Percentiles rank a stretch among this genome's conserved stretches.
phyloP scores from a whole-genome alignment of 1,139 yeast species.

The Spathaspora sp. region DNA sequence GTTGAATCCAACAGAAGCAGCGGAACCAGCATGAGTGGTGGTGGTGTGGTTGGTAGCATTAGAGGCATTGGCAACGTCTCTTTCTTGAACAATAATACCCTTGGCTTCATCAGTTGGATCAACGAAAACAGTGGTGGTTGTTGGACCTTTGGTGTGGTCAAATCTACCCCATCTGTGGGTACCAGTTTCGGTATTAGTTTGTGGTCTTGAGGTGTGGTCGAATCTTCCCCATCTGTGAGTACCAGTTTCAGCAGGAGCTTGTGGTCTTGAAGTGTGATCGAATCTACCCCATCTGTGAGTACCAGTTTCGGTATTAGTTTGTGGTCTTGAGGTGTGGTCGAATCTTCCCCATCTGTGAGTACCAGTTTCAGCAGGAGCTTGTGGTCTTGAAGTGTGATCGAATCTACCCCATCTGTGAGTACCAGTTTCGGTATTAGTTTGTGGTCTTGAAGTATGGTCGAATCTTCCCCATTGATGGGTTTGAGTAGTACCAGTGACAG shows the following conservation, averaged over 20 bases:
- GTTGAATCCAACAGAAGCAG: constrained; percentile 19
- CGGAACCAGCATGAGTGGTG: constrained; percentile 21
- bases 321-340: constrained; percentile 41
- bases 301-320: constrained; percentile 26
- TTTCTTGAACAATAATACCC: constrained; percentile 11
- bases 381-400: constrained; percentile 41
- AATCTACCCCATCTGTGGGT: constrained; percentile 48
- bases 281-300: constrained; percentile 47
- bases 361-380: constrained; percentile 31
- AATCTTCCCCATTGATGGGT: constrained; percentile 36
- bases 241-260: constrained; percentile 33
- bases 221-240: constrained; percentile 37
- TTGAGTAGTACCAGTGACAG: constrained; percentile 11
- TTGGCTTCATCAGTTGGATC: constrained; percentile 14
- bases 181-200: constrained; percentile 14
- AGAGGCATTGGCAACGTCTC: constrained; percentile 6
- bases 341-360: constrained; percentile 34
- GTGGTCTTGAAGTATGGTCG: constrained; percentile 41
- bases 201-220: constrained; percentile 40
- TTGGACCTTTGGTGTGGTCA: constrained; percentile 33
- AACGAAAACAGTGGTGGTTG: constrained; percentile 25
- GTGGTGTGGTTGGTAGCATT: constrained; percentile 15
- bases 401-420: constrained; percentile 47
- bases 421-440: constrained; percentile 26
- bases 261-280: constrained; percentile 41